Evolutionary conservation across 306 rosid genomes (phyloP), one percentile per base, ranked within the genome.

Genomic region (Begonia fuchsioides): DNA sequence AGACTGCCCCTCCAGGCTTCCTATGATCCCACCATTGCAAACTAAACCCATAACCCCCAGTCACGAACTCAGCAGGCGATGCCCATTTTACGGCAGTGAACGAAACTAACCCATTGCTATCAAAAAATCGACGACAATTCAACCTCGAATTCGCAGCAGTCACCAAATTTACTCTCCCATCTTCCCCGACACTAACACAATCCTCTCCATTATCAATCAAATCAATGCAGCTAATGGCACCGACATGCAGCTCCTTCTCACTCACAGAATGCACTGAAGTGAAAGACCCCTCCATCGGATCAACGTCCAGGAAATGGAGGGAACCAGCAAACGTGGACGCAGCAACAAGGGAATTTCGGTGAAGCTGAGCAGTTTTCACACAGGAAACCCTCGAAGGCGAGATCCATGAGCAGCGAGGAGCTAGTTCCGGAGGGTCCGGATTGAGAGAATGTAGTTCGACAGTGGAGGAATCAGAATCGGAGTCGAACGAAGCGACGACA

Each of bases 21-120:
- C 95, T 69, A 67, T 74, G 84, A 60, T 88, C 97, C 97, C 97
- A 88, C 95, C 95, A 88, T 17, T 84, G 97, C 60, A 88, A 76
- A 49, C 90, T 61, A 44, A 76, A 81, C 2, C 95, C 97, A 51
- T 75, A 77, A 1, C 90, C 95, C 3, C 82, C 95, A 3, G 97
- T 84, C 2, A 79, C 95, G 51, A 84, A 88, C 73, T 88, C 97
- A 45, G 60, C 50, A 16, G 93, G 82, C 2, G 97, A 88, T 13
- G 90, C 97, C 97, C 97, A 88, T 63, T 73, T 81, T 10, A 38
- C 80, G 0, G 95, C 68, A 1, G 82, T 74, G 56, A 69, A 83
- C 2, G 93, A 78, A 14, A 84, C 95, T 76, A 88, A 45, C 1
- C 97, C 97, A 18, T 71, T 59, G 26, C 97, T 85, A 61, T 88